Percentiles rank a stretch among this genome's conserved stretches.
Conservation (phyloP, 352 stramenopile species). For the Pythium rhizo-oryzae region DNA sequence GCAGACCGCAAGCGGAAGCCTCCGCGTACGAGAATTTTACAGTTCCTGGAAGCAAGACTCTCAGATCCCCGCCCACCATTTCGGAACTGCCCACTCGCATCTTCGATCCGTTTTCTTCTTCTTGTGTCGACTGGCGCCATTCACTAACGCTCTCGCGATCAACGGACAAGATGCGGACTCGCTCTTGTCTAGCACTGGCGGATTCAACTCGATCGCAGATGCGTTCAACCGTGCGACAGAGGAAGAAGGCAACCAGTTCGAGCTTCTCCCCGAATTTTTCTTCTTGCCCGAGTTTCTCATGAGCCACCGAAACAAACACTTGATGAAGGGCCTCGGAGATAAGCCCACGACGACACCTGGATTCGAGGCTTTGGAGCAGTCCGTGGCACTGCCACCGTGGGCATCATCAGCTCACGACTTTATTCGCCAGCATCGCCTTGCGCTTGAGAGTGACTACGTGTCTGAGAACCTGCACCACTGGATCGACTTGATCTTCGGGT, state of each 20-base stretch:
- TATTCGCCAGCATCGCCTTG: slow-evolving; percentile 94
- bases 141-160: slow-evolving; percentile 53
- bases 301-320: slow-evolving; percentile 66
- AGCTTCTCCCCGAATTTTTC: slow-evolving; percentile 84
- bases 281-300: slow-evolving; percentile 73
- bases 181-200: slow-evolving; percentile 11
- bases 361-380: slow-evolving; percentile 53
- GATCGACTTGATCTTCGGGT: slow-evolving; percentile 99
- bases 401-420: slow-evolving; percentile 96
- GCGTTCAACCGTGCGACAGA: slow-evolving; percentile 60
- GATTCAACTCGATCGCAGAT: slow-evolving; percentile 66
- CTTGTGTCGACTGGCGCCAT: slow-evolving; percentile 68
- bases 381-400: slow-evolving; percentile 96
- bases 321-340: slow-evolving; percentile 46
- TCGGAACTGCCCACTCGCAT: slow-evolving; percentile 71
- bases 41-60: slow-evolving; percentile 44
- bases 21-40: slow-evolving; percentile 53
- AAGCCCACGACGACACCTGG: slow-evolving; percentile 20
- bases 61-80: slow-evolving; percentile 74
- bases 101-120: slow-evolving; percentile 78
- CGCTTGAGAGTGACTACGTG: slow-evolving; percentile 98
- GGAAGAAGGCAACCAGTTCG: slow-evolving; percentile 63
- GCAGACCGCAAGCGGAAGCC: slow-evolving; percentile 48
- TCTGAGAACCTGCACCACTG: no score
- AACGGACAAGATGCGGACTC: slow-evolving; percentile 23